phyloP scores from a whole-genome alignment of 352 stramenopile genomes.

The Aphanomyces euteiches region DNA sequence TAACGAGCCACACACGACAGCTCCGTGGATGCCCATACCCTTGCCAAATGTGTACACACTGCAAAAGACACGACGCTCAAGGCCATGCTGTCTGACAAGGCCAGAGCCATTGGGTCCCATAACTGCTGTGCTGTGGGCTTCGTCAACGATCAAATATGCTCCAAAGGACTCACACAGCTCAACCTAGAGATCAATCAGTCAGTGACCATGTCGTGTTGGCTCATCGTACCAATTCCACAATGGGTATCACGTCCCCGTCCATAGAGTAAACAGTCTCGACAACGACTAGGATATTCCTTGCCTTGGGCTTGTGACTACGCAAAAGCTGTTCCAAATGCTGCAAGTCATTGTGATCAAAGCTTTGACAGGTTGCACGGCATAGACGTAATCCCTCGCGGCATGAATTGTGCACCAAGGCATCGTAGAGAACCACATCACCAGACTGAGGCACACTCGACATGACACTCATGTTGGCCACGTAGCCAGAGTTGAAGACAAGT shows the following conservation, averaged over 20 bases:
- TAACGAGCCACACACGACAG: conserved; percentile 88
- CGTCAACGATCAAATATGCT: conserved; percentile 93
- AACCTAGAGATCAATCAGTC: conserved; percentile 8
- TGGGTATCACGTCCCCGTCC: conserved; percentile 94
- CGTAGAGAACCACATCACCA: conserved; percentile 91
- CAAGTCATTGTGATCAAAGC: conserved; percentile 93
- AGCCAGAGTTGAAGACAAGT: conserved; percentile 96
- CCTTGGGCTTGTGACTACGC: conserved; percentile 27
- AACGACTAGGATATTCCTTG: conserved; percentile 87
- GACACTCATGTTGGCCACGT: conserved; percentile 94
- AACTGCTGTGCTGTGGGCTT: conserved; percentile 93
- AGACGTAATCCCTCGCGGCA: conserved; percentile 92
- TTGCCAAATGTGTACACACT: conserved; percentile 97
- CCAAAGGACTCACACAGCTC: conserved; percentile 70
- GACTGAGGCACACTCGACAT: conserved; percentile 88
- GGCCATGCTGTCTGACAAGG: conserved; percentile 53
- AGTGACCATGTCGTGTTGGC: too few species aligned
- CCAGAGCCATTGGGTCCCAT: conserved; percentile 79
- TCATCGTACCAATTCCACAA: conserved; percentile 70
- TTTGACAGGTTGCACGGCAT: conserved; percentile 56
- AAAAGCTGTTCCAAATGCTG: conserved; percentile 73
- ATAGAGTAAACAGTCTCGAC: conserved; percentile 99
- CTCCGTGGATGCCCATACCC: conserved; percentile 93
- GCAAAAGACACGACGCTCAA: conserved; percentile 85
- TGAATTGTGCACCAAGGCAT: conserved; percentile 97